Percentiles rank a stretch among this genome's conserved stretches.
These are phyloP conservation scores for Akanthomyces uredinophilus DNA, from an alignment of 2,329 filamentous ascomycete genomes.

Conservation along the genomic window DNA sequence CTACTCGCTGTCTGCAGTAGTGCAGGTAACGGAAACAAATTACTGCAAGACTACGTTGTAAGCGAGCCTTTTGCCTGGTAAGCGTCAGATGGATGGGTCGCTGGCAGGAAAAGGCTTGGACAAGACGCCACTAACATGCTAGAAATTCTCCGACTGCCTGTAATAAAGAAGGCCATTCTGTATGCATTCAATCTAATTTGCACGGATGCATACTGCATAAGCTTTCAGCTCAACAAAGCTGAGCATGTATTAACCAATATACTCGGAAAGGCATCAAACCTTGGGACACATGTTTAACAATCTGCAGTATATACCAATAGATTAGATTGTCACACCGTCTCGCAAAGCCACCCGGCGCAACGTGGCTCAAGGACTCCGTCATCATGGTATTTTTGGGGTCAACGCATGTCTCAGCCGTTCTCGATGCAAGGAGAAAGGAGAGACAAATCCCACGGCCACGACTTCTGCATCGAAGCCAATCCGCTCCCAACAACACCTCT, in stretches of 20 bases:
- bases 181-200: background rate
- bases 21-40: background rate
- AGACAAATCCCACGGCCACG: background rate
- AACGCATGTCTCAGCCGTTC: background rate
- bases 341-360: background rate
- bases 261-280: too few relatives aligned
- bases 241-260: background rate
- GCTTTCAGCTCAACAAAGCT: background rate
- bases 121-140: background rate
- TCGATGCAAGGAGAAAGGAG: background rate
- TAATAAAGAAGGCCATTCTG: too few relatives aligned
- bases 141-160: background rate
- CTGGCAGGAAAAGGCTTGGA: background rate
- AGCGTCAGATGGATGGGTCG: background rate
- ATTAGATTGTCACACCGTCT: background rate
- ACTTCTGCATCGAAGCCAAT: background rate
- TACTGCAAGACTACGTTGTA: background rate
- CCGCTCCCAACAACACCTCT: background rate
- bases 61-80: background rate
- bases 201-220: background rate
- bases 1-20: background rate
- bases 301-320: background rate
- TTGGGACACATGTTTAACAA: background rate
- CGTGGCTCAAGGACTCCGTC: background rate
- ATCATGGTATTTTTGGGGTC: background rate